Conservation (phyloP, 129 eudicot species). For the Tagetes erecta region DNA sequence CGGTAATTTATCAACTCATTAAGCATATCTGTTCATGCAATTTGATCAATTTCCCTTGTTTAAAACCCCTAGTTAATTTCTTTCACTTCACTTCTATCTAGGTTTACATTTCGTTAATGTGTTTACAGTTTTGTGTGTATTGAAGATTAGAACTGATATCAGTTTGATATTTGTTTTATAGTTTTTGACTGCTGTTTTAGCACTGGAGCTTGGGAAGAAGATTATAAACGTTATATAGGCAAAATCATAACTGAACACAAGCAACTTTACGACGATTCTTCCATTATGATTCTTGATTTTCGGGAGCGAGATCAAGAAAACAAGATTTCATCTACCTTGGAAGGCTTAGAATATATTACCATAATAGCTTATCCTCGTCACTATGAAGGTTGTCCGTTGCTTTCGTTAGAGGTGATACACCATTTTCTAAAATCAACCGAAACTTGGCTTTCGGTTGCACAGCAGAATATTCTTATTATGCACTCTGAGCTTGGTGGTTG, state of each 20-base stretch:
- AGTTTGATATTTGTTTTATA: constrained; percentile 33
- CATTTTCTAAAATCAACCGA: constrained; percentile 76
- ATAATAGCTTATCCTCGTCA: constrained; percentile 73
- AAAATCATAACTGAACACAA: constrained; percentile 43
- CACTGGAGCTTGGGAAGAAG: constrained; percentile 56
- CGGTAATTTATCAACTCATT: constrained; percentile 37
- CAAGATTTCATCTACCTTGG: constrained; percentile 48
- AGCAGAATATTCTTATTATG: constrained; percentile 70
- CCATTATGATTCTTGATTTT: constrained; percentile 65
- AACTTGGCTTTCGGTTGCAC: constrained; percentile 75
- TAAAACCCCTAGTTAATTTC: too few species aligned
- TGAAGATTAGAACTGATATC: constrained; percentile 14
- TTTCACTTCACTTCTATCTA: constrained; percentile 20
- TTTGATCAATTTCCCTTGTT: background rate
- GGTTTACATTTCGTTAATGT: background rate
- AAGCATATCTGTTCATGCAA: background rate
- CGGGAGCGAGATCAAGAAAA: constrained; percentile 59
- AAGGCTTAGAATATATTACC: constrained; percentile 57
- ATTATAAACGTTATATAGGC: constrained; percentile 57
- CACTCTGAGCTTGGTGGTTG: constrained; percentile 84
- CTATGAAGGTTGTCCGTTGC: constrained; percentile 79
- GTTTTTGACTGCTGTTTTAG: constrained; percentile 79
- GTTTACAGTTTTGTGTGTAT: background rate
- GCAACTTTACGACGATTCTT: constrained; percentile 57
- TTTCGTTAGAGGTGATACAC: constrained; percentile 72